phyloP scores from a whole-genome alignment of 2,329 filamentous ascomycete species.

The Truncatella angustata region DNA sequence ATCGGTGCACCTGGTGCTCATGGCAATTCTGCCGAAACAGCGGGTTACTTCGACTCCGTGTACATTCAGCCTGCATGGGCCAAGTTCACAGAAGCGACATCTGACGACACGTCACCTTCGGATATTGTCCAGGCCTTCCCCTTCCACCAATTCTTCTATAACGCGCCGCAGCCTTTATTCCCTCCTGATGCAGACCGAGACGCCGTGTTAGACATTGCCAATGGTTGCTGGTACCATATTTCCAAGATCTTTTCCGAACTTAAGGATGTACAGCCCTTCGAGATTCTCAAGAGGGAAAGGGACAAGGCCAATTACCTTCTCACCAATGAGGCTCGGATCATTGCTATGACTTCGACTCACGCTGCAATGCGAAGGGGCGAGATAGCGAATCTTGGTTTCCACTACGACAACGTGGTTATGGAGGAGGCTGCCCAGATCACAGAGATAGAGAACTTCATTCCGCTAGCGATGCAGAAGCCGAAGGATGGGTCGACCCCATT shows the following conservation, averaged over 20 bases:
- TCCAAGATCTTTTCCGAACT: conserved; percentile 88
- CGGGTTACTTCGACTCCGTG: conserved; percentile 92
- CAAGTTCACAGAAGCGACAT: conserved; percentile 70
- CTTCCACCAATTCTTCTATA: conserved; percentile 82
- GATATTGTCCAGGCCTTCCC: conserved; percentile 76
- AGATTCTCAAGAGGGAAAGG: conserved; percentile 81
- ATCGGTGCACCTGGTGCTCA: conserved; percentile 91
- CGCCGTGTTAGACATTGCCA: conserved; percentile 69
- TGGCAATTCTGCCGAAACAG: conserved; percentile 92
- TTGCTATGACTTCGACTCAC: conserved; percentile 98
- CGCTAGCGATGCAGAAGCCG: conserved; percentile 84
- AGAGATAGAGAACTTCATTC: conserved; percentile 95
- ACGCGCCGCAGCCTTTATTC: conserved; percentile 85
- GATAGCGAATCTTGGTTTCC: conserved; percentile 88
- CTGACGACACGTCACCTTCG: conserved; percentile 53
- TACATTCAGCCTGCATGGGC: conserved; percentile 88
- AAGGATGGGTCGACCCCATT: conserved; percentile 70
- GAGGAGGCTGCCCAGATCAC: conserved; percentile 98
- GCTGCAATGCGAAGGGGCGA: conserved; percentile 91
- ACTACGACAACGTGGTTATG: conserved; percentile 97
- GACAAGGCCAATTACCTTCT: conserved; percentile 97
- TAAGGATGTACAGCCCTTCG: conserved; percentile 90
- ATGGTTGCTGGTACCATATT: conserved; percentile 86
- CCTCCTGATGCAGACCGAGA: conserved; percentile 63
- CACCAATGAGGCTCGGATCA: conserved; percentile 91